Evolutionary conservation across 768 basidiomycete genomes (phyloP), one percentile per base, ranked within the genome.

Genomic region (Xerocomellus intermedius): DNA sequence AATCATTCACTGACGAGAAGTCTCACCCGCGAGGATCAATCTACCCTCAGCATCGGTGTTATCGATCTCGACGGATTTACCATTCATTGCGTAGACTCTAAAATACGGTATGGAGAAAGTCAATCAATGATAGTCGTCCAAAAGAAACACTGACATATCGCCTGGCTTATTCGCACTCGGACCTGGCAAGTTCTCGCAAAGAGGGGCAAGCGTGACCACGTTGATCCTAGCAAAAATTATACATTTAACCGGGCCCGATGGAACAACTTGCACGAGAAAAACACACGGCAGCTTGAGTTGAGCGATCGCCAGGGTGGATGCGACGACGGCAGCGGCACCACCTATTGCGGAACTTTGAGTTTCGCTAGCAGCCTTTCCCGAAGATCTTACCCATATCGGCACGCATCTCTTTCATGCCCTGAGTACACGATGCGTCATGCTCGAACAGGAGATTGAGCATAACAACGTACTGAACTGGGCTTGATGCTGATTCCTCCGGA

Each of bases 21-120:
- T 63, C 77, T 42, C 52, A 86, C 85, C 86, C 45, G 91, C 80
- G 45, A 93, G 81, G 30, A 92, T 75, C 41, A 93, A 74, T 13
- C 90, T 83, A 12, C 89, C 90, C 64, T 91, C 90, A 7, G 89
- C 89, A 66, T 91, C 92, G 0, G 91, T 94, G 68, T 92, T 92
- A 71, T 93, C 90, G 28, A 94, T 80, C 66, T 94, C 90, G 17
- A 94, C 79, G 0, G 87, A 84, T 70, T 92, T 93, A 36, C 92
- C 90, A 60, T 92, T 92, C 87, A 92, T 92, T 6, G 90, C 87
- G 58, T 89, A 89, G 60, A 93, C 63, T 41, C 89, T 91, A 58
- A 33, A 42, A 19, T 1, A 37, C 22, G 42, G 8, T 14, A 21
- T 16, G 22, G 28, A n/a, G 5, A 3, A 39, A n/a, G 22, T 60